Evolutionary conservation across 305 asterid genomes (phyloP).

Genomic region (Solanum hybrid): DNA sequence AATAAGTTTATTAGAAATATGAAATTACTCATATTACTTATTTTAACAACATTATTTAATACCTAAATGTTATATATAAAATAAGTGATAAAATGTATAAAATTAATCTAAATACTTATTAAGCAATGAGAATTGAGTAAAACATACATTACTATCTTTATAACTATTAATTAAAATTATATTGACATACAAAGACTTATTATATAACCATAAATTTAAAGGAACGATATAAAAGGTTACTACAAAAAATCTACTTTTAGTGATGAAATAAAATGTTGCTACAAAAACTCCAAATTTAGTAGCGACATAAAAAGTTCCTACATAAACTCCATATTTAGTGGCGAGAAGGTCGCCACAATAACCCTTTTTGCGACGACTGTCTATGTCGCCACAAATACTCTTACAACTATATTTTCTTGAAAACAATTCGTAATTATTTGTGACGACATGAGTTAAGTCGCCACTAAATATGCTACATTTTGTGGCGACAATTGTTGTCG

Average conservation of each 20-base stretch:
- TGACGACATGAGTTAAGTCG: not conserved
- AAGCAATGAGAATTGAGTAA: not conserved
- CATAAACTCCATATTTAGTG: not conserved
- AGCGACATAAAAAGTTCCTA: not conserved
- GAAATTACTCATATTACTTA: too few species aligned
- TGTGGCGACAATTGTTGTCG: not conserved
- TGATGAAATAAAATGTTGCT: not conserved
- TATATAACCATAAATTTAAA: not conserved
- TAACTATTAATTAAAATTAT: not conserved
- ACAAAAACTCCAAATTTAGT: not conserved
- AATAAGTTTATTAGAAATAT: too few species aligned
- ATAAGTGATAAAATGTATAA: too few species aligned
- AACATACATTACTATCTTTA: not conserved
- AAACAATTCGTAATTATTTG: not conserved
- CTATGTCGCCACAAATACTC: not conserved
- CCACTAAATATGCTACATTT: not conserved
- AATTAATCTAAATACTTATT: too few species aligned
- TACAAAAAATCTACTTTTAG: not conserved
- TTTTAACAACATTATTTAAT: too few species aligned
- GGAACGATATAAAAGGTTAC: not conserved
- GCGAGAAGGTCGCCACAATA: not conserved
- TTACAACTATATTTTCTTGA: not conserved
- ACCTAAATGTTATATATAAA: too few species aligned
- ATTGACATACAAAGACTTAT: not conserved
- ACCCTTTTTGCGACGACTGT: not conserved